Conservation (phyloP, 2,329 filamentous ascomycete genomes). For the Trichoderma sp. region DNA sequence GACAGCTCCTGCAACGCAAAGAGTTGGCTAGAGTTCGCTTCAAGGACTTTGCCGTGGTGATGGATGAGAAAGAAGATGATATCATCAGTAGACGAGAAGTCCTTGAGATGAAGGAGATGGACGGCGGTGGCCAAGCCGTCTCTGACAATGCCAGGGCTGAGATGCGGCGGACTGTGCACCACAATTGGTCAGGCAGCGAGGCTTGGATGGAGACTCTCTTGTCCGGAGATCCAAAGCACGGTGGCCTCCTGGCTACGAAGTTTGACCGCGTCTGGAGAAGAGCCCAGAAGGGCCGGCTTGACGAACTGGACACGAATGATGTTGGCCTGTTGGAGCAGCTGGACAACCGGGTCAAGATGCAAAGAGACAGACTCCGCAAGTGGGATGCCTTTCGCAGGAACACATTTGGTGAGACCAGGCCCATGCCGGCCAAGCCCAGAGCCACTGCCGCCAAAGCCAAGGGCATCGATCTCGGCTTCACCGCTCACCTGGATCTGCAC, state of each 20-base stretch:
- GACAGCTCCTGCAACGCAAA: slow-evolving; percentile 58
- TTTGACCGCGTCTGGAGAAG: slow-evolving; percentile 72
- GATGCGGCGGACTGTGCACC: slow-evolving; percentile 60
- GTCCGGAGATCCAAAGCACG: slow-evolving; percentile 59
- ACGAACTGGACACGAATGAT: slow-evolving; percentile 53
- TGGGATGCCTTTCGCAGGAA: slow-evolving; percentile 68
- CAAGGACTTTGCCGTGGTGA: slow-evolving; percentile 59
- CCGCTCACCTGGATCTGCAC: slow-evolving; percentile 49
- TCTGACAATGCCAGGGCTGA: slow-evolving; percentile 45
- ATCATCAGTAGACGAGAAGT: slow-evolving; percentile 55
- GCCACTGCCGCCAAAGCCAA: slow-evolving; percentile 30
- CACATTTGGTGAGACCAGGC: slow-evolving; percentile 39
- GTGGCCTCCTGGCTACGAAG: slow-evolving; percentile 63
- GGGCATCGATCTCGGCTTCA: slow-evolving; percentile 55
- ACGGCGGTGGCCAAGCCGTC: slow-evolving; percentile 32
- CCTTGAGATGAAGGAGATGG: slow-evolving; percentile 34
- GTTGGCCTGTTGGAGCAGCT: slow-evolving; percentile 66
- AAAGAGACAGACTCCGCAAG: slow-evolving; percentile 65
- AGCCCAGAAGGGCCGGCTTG: slow-evolving; percentile 58
- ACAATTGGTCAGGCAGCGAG: slow-evolving; percentile 77
- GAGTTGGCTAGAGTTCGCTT: slow-evolving; percentile 58
- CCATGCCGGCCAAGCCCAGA: slow-evolving; percentile 26
- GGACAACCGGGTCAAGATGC: slow-evolving; percentile 63
- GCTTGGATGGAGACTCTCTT: slow-evolving; percentile 71
- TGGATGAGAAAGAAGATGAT: slow-evolving; percentile 61